phyloP scores from a whole-genome alignment of 768 basidiomycete species.

The Wakefieldia striispora region DNA sequence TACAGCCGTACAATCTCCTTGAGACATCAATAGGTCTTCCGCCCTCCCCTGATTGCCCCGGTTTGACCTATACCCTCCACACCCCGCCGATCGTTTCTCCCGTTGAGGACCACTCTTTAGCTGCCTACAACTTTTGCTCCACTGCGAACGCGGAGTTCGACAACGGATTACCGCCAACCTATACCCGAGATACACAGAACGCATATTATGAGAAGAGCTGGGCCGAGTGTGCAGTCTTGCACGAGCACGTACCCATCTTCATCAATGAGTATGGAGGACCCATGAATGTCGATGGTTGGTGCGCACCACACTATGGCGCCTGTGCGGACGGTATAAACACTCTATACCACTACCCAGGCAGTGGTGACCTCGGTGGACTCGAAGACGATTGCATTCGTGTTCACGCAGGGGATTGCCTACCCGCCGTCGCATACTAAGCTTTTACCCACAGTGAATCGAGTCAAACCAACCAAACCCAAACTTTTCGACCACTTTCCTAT shows the following conservation, averaged over 20 bases:
- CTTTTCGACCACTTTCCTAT: neutral
- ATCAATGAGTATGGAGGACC: conserved; percentile 25
- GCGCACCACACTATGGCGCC: conserved; percentile 13
- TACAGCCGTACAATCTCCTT: conserved; percentile 34
- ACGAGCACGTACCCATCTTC: conserved; percentile 27
- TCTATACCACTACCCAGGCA: conserved; percentile 10
- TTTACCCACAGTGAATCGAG: neutral
- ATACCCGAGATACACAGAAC: conserved; percentile 15
- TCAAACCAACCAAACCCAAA: neutral
- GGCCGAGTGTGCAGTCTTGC: conserved; percentile 20
- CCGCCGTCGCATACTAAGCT: conserved; percentile 21
- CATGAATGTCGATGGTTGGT: conserved; percentile 25
- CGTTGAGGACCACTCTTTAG: conserved; percentile 22
- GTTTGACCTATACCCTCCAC: conserved; percentile 23
- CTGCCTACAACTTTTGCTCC: conserved; percentile 17
- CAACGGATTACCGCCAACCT: conserved; percentile 6
- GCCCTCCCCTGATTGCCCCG: conserved; percentile 21
- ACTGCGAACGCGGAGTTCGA: conserved; percentile 8
- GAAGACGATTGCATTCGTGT: conserved; percentile 17
- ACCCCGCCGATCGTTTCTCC: conserved; percentile 26
- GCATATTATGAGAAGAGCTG: conserved; percentile 29
- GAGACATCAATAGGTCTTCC: conserved; percentile 31
- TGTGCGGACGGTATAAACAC: conserved; percentile 4
- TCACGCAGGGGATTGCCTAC: conserved; percentile 14
- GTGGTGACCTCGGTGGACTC: conserved; percentile 8